phyloP scores from a whole-genome alignment of 2,329 filamentous ascomycete genomes.

The Curvularia sp. region DNA sequence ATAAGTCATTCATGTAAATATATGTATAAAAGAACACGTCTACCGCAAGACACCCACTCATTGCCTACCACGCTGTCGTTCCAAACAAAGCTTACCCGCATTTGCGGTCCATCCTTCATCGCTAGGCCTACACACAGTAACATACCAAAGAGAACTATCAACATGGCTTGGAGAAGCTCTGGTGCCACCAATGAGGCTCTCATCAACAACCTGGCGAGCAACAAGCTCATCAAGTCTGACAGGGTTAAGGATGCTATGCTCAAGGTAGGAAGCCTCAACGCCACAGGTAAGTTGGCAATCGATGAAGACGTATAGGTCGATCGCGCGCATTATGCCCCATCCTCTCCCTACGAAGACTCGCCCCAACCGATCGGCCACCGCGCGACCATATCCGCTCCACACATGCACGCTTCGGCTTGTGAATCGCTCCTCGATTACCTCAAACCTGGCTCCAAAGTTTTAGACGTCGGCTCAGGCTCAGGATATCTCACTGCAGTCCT shows the following conservation, averaged over 20 bases:
- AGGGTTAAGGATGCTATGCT: conserved; percentile 82
- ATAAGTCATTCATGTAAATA: not conserved
- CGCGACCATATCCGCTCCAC: conserved; percentile 75
- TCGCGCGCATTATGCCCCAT: conserved; percentile 80
- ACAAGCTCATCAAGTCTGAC: conserved; percentile 74
- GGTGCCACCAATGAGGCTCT: conserved; percentile 77
- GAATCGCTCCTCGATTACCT: conserved; percentile 68
- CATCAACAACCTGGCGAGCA: conserved; percentile 76
- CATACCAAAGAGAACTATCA: conserved; percentile 31
- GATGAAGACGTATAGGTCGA: conserved; percentile 69
- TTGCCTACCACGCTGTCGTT: conserved; percentile 31
- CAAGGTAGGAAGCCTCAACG: conserved; percentile 57
- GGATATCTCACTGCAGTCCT: conserved; percentile 88
- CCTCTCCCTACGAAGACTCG: conserved; percentile 73
- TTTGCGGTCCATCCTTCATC: conserved; percentile 21
- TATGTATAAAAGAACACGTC: not conserved
- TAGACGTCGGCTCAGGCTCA: conserved; percentile 59
- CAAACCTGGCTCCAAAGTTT: conserved; percentile 57
- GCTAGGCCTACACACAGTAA: not conserved
- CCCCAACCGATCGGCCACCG: conserved; percentile 72
- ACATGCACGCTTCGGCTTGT: conserved; percentile 73
- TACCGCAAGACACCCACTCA: not conserved
- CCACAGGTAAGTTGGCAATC: not conserved
- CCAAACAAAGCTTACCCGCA: conserved; percentile 29
- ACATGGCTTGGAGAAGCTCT: conserved; percentile 90